phyloP scores from a whole-genome alignment of 176 grass and related monocot species.

The Paspalum vaginatum region DNA sequence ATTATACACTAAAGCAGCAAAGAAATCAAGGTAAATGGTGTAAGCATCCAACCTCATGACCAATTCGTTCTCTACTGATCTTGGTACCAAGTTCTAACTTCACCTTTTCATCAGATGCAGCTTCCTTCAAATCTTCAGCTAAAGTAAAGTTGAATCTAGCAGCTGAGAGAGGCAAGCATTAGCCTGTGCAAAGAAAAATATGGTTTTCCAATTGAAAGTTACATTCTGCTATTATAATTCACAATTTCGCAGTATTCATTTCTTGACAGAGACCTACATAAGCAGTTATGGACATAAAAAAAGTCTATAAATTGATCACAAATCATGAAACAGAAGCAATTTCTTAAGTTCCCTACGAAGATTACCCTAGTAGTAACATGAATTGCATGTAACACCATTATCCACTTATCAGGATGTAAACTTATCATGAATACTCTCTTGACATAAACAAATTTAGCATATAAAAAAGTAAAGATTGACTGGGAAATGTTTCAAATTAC shows the following conservation, averaged over 20 bases:
- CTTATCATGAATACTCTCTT: constrained; percentile 19
- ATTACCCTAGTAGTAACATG: neutral
- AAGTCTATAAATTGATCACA: neutral
- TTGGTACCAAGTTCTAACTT: constrained; percentile 77
- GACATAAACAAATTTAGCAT: neutral
- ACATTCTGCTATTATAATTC: too few relatives aligned
- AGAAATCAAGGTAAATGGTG: neutral
- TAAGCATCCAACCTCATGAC: constrained; percentile 74
- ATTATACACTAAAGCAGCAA: constrained; percentile 7
- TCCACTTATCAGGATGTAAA: constrained; percentile 2
- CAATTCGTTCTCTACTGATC: constrained; percentile 93
- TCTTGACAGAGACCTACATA: constrained; percentile 26
- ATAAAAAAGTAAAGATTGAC: constrained; percentile 34
- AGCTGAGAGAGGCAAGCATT: constrained; percentile 50
- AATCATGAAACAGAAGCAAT: constrained; percentile 18
- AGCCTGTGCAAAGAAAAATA: constrained; percentile 35
- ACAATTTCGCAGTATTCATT: neutral
- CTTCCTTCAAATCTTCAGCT: constrained; percentile 81
- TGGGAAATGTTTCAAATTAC: constrained; percentile 41
- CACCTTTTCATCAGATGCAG: constrained; percentile 81
- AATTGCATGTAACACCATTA: constrained; percentile 28
- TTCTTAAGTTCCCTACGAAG: constrained; percentile 1
- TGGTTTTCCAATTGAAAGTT: too few relatives aligned
- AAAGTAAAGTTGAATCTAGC: constrained; percentile 88
- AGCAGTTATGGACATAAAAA: constrained; percentile 35